phyloP scores from a whole-genome alignment of 768 basidiomycete genomes.

The Leucocoprinus birnbaumii region DNA sequence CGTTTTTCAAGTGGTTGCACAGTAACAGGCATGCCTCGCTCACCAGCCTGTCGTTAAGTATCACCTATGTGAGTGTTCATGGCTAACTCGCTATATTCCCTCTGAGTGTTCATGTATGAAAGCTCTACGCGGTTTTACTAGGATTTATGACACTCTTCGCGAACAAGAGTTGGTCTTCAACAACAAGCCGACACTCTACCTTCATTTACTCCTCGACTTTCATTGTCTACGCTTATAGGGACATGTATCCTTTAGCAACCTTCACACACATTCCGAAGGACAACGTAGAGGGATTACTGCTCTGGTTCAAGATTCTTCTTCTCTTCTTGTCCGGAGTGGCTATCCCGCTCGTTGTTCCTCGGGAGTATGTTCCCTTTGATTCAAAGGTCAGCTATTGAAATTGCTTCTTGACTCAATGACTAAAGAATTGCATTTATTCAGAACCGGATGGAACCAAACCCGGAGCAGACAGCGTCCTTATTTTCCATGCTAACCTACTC shows the following conservation, averaged over 20 bases:
- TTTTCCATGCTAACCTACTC: conserved; percentile 43
- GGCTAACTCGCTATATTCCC: conserved; percentile 23
- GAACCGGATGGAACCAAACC: conserved; percentile 36
- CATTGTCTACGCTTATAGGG: conserved; percentile 15
- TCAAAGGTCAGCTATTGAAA: conserved; percentile 6
- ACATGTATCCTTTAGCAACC: conserved; percentile 17
- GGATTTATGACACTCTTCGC: conserved; percentile 38
- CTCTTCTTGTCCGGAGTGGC: conserved; percentile 10
- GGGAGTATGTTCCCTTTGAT: conserved; percentile 16
- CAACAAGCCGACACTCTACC: conserved; percentile 40
- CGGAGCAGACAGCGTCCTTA: conserved; percentile 51
- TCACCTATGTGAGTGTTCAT: conserved; percentile 3
- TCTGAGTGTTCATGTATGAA: conserved; percentile 2
- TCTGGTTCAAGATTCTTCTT: conserved; percentile 15
- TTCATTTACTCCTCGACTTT: conserved; percentile 10
- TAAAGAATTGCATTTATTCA: conserved; percentile 11
- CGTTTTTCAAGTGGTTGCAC: neutral
- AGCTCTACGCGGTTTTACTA: conserved; percentile 21
- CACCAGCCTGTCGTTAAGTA: conserved; percentile 20
- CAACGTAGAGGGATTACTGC: conserved; percentile 12
- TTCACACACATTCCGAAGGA: conserved; percentile 12
- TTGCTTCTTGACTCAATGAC: neutral
- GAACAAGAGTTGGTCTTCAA: conserved; percentile 32
- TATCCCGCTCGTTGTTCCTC: conserved; percentile 14
- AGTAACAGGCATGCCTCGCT: conserved; percentile 9